Evolutionary conservation across 2,329 filamentous ascomycete genomes (phyloP).

Genomic region (Penicillium sp.): DNA sequence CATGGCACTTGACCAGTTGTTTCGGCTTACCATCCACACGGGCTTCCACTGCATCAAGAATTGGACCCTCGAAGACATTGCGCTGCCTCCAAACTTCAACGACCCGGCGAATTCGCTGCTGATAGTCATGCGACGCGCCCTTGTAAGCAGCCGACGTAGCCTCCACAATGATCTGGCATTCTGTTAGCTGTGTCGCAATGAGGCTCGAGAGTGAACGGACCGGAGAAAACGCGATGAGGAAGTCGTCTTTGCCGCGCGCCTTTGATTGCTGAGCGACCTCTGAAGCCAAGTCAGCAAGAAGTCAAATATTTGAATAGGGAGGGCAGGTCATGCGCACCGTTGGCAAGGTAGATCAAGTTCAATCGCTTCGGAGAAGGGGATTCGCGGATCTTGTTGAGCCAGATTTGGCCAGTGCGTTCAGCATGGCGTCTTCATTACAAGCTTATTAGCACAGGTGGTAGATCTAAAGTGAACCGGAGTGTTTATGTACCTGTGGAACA

Average conservation of each 20-base stretch:
- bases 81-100: constrained; percentile 93
- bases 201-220: constrained; percentile 37
- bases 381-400: constrained; percentile 87
- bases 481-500: constrained; percentile 83
- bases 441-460: constrained; percentile 16
- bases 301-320: not conserved
- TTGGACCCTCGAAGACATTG: constrained; percentile 76
- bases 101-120: constrained; percentile 82
- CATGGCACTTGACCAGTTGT: not conserved
- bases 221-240: constrained; percentile 86
- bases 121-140: constrained; percentile 80
- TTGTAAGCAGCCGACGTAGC: constrained; percentile 90
- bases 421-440: constrained; percentile 72
- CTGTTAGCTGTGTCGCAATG: constrained; percentile 23
- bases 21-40: constrained; percentile 69
- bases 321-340: constrained; percentile 62
- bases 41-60: constrained; percentile 78
- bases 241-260: constrained; percentile 88
- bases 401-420: constrained; percentile 86
- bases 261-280: constrained; percentile 97
- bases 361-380: constrained; percentile 82
- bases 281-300: constrained; percentile 42
- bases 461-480: constrained; percentile 19
- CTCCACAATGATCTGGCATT: constrained; percentile 72
- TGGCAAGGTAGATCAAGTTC: constrained; percentile 91